Conservation (phyloP, 345 rosid genomes). For the Boechera retrofracta region DNA sequence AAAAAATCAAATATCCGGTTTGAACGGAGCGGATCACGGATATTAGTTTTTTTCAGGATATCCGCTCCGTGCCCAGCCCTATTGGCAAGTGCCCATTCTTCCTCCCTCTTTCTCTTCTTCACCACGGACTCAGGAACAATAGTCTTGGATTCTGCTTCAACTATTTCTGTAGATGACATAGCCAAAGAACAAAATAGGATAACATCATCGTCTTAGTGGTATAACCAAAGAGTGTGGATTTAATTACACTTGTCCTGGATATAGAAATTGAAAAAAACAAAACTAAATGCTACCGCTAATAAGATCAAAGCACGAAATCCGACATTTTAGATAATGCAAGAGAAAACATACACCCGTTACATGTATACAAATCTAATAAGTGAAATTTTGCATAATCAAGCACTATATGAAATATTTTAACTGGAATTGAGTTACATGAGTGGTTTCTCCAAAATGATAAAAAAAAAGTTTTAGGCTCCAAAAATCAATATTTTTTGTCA, state of each 20-base stretch:
- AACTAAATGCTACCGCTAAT: background rate
- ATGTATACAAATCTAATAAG: background rate
- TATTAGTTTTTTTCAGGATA: too few relatives aligned
- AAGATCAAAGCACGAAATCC: too few relatives aligned
- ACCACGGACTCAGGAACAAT: conserved; percentile 67
- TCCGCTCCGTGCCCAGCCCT: too few relatives aligned
- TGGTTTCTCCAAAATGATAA: background rate
- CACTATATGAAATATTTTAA: background rate
- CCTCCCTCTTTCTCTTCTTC: conserved; percentile 43
- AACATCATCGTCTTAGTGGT: background rate
- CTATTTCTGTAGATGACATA: conserved; percentile 50
- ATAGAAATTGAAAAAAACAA: background rate
- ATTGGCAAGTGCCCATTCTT: too few relatives aligned
- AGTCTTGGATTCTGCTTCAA: conserved; percentile 49
- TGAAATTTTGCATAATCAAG: background rate
- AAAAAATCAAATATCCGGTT: too few relatives aligned
- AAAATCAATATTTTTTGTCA: too few relatives aligned
- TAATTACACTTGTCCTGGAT: background rate
- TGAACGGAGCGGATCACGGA: too few relatives aligned
- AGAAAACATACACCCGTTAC: too few relatives aligned
- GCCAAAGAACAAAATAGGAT: conserved; percentile 4
- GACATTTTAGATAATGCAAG: background rate
- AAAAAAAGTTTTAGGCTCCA: too few relatives aligned
- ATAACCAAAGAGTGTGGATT: background rate
- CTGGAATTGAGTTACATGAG: background rate